phyloP scores from a whole-genome alignment of 208 protist species.

The Blechomonas ayalai region DNA sequence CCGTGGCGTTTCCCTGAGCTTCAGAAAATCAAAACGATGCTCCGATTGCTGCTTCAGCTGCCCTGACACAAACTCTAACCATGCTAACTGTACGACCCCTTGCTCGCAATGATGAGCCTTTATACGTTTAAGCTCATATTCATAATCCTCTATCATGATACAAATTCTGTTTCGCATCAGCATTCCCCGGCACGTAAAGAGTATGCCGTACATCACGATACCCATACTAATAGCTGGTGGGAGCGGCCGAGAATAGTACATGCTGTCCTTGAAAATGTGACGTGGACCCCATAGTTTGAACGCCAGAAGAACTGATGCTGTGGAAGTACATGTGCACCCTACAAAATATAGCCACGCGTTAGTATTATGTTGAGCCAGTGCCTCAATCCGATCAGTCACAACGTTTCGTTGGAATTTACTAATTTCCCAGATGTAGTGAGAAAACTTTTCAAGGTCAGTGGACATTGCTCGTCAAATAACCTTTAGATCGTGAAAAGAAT shows the following conservation, averaged over 20 bases:
- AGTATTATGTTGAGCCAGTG: conserved; percentile 58
- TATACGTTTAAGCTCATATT: conserved; percentile 88
- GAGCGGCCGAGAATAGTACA: conserved; percentile 81
- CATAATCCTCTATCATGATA: conserved; percentile 88
- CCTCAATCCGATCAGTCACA: conserved; percentile 66
- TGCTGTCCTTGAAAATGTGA: conserved; percentile 87
- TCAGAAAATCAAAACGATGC: conserved; percentile 78
- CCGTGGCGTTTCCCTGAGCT: conserved; percentile 36
- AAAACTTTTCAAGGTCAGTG: conserved; percentile 42
- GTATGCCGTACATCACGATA: conserved; percentile 70
- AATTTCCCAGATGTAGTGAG: conserved; percentile 72
- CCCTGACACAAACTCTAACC: conserved; percentile 85
- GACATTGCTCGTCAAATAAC: conserved; percentile 18
- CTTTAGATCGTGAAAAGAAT: conserved; percentile 1
- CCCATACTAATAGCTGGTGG: conserved; percentile 84
- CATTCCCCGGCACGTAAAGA: conserved; percentile 83
- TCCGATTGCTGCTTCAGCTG: conserved; percentile 79
- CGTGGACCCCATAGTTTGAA: conserved; percentile 85
- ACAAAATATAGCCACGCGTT: conserved; percentile 78
- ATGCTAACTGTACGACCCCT: conserved; percentile 79
- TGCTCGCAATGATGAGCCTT: conserved; percentile 85
- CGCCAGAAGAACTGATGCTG: conserved; percentile 36
- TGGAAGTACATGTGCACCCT: conserved; percentile 60
- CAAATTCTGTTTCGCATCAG: conserved; percentile 83
- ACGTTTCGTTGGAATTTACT: conserved; percentile 57